Base-by-base conservation (phyloP, 1,139 yeast species). In the Yamadazyma taylorii region DNA sequence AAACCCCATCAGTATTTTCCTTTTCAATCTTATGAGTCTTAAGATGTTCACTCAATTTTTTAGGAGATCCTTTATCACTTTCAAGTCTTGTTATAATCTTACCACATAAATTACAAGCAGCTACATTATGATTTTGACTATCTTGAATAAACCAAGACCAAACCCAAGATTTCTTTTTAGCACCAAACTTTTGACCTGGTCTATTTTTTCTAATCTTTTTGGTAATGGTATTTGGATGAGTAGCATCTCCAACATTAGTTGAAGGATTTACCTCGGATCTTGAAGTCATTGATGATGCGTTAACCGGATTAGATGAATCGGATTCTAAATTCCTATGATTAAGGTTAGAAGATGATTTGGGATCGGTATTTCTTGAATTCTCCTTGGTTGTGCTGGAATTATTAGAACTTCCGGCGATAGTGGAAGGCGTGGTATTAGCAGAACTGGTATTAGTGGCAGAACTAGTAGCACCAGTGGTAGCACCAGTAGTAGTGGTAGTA, bases 71-170 rank as follows among this genome's bases (percentile, higher is more conserved):
- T 51, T 75, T 76, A 52, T 78, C 83, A 24, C 77, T 68, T 2
- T 73, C 58, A 33, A 76, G 55, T 33, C 83, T 55, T 21, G 63
- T 60, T 30, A 78, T 69, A 11, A 68, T 61, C 49, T 72, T 74
- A 2, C 77, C 74, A 52, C 83, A 78, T 41, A 54, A 63, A 43
- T 75, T 79, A 55, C 83, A 78, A 3, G 71, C 72, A 3, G 83
- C 82, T 15, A 73, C 47, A 42, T 76, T 75, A 34, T 73, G 67
- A 48, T 78, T 73, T 15, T 47, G 50, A 9, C 58, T 51, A 51
- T 77, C 80, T 48, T 78, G 82, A 13, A 63, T 63, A 47, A 78
- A 78, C 81, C 82, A 78, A 23, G 70, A 56, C 83, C 83, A 78
- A 4, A 77, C 81, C 82, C 82, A 77, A 25, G 78, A 74, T 48